phyloP scores from a whole-genome alignment of 2,329 filamentous ascomycete genomes.

The Verticillium isaacii region DNA sequence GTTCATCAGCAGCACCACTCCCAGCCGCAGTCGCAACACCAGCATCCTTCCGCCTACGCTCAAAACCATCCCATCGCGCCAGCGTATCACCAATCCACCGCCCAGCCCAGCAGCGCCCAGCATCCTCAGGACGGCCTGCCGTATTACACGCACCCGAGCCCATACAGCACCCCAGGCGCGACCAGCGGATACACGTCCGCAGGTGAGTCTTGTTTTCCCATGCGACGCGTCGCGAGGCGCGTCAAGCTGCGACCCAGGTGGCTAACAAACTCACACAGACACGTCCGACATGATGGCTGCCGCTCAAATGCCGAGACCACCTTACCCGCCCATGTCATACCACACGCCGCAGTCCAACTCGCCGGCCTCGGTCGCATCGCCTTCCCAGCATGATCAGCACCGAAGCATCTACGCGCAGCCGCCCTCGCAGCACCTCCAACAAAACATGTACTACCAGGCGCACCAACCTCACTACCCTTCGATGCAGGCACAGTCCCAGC shows the following conservation, averaged over 20 bases:
- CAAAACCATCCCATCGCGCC: constrained; percentile 60
- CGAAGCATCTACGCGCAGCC: constrained; percentile 80
- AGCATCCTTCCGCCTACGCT: constrained; percentile 64
- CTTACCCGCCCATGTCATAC: constrained; percentile 85
- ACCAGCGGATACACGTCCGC: constrained; percentile 82
- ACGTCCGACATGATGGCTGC: constrained; percentile 65
- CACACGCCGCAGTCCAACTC: constrained; percentile 95
- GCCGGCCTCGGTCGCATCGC: constrained; percentile 86
- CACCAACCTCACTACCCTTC: constrained; percentile 60
- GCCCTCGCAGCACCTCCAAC: constrained; percentile 71
- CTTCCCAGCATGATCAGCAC: constrained; percentile 84
- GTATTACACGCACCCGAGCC: constrained; percentile 74
- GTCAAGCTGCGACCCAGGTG: neutral
- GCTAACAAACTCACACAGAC: constrained; percentile 32
- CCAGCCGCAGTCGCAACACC: constrained; percentile 57
- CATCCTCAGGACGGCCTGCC: constrained; percentile 60
- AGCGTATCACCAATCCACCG: constrained; percentile 60
- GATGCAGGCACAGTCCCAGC: constrained; percentile 58
- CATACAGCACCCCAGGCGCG: constrained; percentile 78
- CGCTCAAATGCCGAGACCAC: constrained; percentile 64
- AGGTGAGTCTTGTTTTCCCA: constrained; percentile 52
- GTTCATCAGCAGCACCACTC: constrained; percentile 70
- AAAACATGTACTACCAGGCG: constrained; percentile 70
- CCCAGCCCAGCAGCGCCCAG: constrained; percentile 57
- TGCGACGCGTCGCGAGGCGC: constrained; percentile 6